Evolutionary conservation across 106 monocot species (phyloP).

Genomic region (Dioscorea alata): DNA sequence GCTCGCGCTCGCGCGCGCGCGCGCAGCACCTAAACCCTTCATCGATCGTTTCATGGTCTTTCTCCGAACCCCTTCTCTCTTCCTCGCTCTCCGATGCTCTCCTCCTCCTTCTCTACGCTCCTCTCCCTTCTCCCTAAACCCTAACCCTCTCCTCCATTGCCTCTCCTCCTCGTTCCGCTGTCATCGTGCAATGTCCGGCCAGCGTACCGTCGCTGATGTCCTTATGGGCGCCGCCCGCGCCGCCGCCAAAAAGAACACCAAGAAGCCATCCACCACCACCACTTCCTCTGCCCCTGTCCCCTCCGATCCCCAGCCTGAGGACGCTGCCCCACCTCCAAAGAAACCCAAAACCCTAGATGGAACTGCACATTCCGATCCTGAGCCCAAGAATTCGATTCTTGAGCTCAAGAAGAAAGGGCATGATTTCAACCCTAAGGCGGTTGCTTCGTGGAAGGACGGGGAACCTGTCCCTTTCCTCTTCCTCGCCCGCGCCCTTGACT

Average conservation of each 20-base stretch:
- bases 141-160: background rate
- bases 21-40: background rate
- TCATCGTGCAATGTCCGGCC: conserved; percentile 27
- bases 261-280: background rate
- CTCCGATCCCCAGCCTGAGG: background rate
- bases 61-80: background rate
- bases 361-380: conserved; percentile 1
- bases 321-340: conserved; percentile 16
- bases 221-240: conserved; percentile 83
- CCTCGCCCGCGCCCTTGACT: conserved; percentile 66
- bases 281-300: background rate
- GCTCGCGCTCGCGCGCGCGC: background rate
- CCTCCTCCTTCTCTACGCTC: conserved; percentile 5
- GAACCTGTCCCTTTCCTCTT: conserved; percentile 88
- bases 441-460: conserved; percentile 64
- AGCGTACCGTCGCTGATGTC: conserved; percentile 64
- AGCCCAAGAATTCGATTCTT: conserved; percentile 12
- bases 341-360: conserved; percentile 26
- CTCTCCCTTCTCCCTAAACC: background rate
- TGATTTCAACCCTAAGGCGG: conserved; percentile 56
- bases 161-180: conserved; percentile 9
- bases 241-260: conserved; percentile 47
- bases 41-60: background rate
- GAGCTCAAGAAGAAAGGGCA: conserved; percentile 66
- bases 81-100: background rate